A percentile compares a stretch with the other conserved stretches of the same genome.
phyloP scores from a whole-genome alignment of 2,329 filamentous ascomycete genomes.

The Bipolaris oryzae region DNA sequence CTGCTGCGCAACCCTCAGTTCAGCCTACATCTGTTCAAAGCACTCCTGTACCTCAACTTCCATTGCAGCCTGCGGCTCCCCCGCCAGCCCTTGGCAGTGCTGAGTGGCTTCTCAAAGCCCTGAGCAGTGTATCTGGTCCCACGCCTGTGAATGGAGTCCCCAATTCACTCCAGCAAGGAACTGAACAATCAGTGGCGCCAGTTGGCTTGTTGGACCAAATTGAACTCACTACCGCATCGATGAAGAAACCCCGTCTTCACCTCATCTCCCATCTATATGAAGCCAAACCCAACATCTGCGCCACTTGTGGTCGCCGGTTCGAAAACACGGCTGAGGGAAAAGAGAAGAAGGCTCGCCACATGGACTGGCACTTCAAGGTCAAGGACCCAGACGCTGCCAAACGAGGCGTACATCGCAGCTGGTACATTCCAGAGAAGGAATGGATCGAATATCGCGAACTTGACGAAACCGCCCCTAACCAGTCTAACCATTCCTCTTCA shows the following conservation, averaged over 20 bases:
- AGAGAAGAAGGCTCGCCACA: constrained; percentile 84
- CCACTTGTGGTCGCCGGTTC: constrained; percentile 90
- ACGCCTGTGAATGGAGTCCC: constrained; percentile 36
- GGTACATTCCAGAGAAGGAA: constrained; percentile 93
- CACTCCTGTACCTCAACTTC: constrained; percentile 25
- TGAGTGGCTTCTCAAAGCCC: constrained; percentile 43
- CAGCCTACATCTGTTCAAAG: constrained; percentile 27
- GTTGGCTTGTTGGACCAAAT: constrained; percentile 56
- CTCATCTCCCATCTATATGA: constrained; percentile 79
- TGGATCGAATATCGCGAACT: constrained; percentile 87
- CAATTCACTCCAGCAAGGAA: constrained; percentile 32
- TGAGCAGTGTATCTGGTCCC: constrained; percentile 35
- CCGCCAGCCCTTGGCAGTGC: constrained; percentile 29
- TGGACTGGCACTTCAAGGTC: constrained; percentile 98
- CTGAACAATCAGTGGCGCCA: constrained; percentile 40
- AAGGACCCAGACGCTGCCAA: constrained; percentile 88
- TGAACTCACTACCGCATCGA: constrained; percentile 68
- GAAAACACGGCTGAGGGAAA: constrained; percentile 75
- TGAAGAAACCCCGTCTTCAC: constrained; percentile 78
- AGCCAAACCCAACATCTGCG: constrained; percentile 82
- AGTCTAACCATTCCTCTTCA: constrained; percentile 28
- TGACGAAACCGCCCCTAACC: constrained; percentile 64
- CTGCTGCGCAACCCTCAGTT: constrained; percentile 22
- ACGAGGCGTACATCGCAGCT: constrained; percentile 86
- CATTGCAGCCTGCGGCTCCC: constrained; percentile 20